Conservation (phyloP, 2,329 filamentous ascomycete genomes). For the Conoideocrella luteorostrata region DNA sequence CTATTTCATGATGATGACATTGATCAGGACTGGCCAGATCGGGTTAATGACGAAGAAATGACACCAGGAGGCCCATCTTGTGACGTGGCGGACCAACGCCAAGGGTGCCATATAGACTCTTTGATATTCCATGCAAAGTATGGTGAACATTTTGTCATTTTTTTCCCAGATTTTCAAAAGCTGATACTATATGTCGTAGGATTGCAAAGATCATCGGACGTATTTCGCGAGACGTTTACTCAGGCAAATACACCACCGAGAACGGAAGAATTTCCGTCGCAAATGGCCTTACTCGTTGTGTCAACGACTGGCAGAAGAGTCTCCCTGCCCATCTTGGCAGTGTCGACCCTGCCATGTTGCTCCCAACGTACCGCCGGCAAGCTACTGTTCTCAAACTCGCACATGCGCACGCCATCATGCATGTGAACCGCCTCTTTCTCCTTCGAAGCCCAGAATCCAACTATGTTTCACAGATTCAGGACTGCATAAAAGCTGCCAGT, state of each 20-base stretch:
- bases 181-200: no score
- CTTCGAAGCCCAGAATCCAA: conserved; percentile 25
- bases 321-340: conserved; percentile 37
- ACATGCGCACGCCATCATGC: conserved; percentile 48
- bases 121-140: conserved; percentile 38
- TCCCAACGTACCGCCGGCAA: conserved; percentile 40
- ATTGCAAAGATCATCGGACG: conserved; percentile 32
- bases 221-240: conserved; percentile 34
- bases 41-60: conserved; percentile 52
- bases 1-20: conserved; percentile 59
- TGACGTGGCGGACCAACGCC: conserved; percentile 18
- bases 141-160: no score
- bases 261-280: conserved; percentile 30
- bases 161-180: no score
- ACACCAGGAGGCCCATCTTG: conserved; percentile 28
- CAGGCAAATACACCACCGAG: conserved; percentile 27
- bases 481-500: conserved; percentile 42
- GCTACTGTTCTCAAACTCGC: conserved; percentile 47
- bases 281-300: conserved; percentile 28
- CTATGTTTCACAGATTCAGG: conserved; percentile 22
- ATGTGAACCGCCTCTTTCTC: conserved; percentile 49
- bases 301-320: conserved; percentile 32
- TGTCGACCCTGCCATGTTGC: conserved; percentile 37
- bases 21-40: conserved; percentile 51
- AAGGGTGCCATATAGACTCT: conserved; percentile 45